These are phyloP conservation scores for Penicillium soppii DNA, from an alignment of 495 filamentous ascomycete genomes.

Conservation along the genomic window DNA sequence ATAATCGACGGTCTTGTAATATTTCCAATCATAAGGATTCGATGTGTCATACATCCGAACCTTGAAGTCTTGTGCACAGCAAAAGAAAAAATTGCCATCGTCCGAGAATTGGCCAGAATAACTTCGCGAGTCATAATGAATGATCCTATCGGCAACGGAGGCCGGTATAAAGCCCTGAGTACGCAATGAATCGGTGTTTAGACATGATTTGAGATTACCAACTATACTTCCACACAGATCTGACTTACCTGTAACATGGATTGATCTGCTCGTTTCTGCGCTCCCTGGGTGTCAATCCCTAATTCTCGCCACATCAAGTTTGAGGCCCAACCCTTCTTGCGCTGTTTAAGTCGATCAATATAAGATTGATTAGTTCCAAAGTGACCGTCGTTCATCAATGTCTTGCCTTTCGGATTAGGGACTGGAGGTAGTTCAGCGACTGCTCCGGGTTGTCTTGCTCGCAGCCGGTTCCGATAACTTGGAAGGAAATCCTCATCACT, in stretches of 20 bases:
- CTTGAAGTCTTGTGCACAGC: conserved; percentile 87
- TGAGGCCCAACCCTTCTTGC: conserved; percentile 61
- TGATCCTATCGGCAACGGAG: conserved; percentile 78
- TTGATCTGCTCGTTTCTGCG: conserved; percentile 54
- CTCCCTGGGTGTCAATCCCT: conserved; percentile 55
- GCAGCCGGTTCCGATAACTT: conserved; percentile 22
- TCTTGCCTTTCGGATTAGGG: conserved; percentile 70
- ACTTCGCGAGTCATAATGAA: conserved; percentile 79
- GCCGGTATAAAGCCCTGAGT: conserved; percentile 62
- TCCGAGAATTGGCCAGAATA: conserved; percentile 97
- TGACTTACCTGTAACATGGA: conserved; percentile 63
- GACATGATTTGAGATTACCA: too few species aligned
- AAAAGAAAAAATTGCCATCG: conserved; percentile 97
- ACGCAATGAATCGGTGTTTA: too few species aligned
- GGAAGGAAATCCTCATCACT: conserved; percentile 18
- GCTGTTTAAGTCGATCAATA: conserved; percentile 47
- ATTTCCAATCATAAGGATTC: conserved; percentile 91
- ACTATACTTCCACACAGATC: too few species aligned
- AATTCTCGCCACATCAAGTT: conserved; percentile 79
- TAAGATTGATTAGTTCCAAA: conserved; percentile 67
- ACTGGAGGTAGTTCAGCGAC: conserved; percentile 66
- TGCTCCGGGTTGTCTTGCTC: conserved; percentile 19
- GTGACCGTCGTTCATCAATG: conserved; percentile 74
- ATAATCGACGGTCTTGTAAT: conserved; percentile 90
- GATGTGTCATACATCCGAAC: conserved; percentile 98